Percentiles rank a stretch among this genome's conserved stretches.
These are phyloP conservation scores for Silene uniflora DNA, from an alignment of 148 eudicot species.

Conservation along the genomic window DNA sequence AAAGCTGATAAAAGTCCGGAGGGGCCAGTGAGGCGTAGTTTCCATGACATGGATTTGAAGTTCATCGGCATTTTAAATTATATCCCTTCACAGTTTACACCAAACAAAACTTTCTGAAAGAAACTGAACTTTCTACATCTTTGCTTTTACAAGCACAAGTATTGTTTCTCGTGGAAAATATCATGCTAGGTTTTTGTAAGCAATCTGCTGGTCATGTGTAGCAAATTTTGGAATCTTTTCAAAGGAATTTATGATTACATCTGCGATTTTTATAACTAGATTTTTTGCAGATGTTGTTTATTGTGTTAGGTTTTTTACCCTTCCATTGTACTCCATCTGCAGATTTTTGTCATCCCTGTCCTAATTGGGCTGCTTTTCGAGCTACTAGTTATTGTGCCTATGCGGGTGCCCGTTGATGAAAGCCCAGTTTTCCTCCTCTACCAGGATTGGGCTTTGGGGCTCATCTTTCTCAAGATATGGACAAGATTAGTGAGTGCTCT, in stretches of 20 bases:
- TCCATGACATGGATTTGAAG: not conserved
- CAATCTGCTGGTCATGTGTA: not conserved
- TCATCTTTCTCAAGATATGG: constrained; percentile 92
- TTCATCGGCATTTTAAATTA: not conserved
- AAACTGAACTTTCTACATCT: not conserved
- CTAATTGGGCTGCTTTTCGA: constrained; percentile 92
- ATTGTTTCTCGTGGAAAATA: not conserved
- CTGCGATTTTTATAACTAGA: not conserved
- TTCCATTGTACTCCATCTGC: constrained; percentile 21
- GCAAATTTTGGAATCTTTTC: not conserved
- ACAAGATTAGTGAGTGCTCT: constrained; percentile 73
- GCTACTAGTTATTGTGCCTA: constrained; percentile 93
- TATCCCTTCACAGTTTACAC: not conserved
- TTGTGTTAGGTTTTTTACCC: not conserved
- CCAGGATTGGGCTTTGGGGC: constrained; percentile 99
- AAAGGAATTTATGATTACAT: not conserved
- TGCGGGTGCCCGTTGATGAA: constrained; percentile 97
- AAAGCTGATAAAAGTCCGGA: not conserved
- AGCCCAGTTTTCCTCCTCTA: constrained; percentile 97
- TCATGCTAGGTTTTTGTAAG: not conserved
- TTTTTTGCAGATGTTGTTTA: not conserved
- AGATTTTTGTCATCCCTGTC: constrained; percentile 91
- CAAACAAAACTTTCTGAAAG: not conserved
- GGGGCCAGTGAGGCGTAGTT: not conserved
- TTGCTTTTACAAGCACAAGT: too few relatives aligned